Base-by-base conservation (phyloP, 169 alveolate genomes). In the Cryptosporidium andersoni region DNA sequence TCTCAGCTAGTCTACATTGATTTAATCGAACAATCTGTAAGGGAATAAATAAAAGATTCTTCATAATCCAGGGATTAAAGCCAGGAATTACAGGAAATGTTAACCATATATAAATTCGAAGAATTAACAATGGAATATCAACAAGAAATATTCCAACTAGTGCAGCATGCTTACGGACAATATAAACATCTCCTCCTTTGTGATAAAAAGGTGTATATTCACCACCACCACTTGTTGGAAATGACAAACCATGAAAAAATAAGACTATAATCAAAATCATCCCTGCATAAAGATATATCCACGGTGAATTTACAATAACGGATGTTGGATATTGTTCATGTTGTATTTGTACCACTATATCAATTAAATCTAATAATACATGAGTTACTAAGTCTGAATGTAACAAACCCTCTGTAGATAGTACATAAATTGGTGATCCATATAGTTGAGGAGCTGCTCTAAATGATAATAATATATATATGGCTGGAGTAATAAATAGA, bases 1-100 rank as follows among this genome's bases (percentile, higher is more conserved):
- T 68, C 48, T 89, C 91, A 6, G 92, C 92, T 11, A 89, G 62
- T 45, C 89, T 81, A 48, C 92, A 89, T 80, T 89, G 92, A 65
- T 82, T 81, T 51, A 89, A 43, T 51, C 90, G 81, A 3, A 89
- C 89, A n/a, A 90, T 89, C 51, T 90, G 89, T 39, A 81, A 45
- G 37, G 81, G 82, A 9, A 89, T 81, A 58, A 64, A 82, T 36
- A 60, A 56, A 36, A 89, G 52, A 39, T 89, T 89, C 64, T 89
- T 89, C 66, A 88, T 64, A 39, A 89, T 74, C 85, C 85, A 74
- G 11, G 92, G 92, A 8, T 89, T 82, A 62, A 89, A 85, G n/a
- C 92, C 92, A 42, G 92, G 80, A 42, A 82, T 14, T 25, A 88
- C 81, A 3, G 92, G 91, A 16, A 65, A 89, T 80, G 80, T 74